Evolutionary conservation across 768 basidiomycete genomes (phyloP).

Genomic region (Suillus paluster): DNA sequence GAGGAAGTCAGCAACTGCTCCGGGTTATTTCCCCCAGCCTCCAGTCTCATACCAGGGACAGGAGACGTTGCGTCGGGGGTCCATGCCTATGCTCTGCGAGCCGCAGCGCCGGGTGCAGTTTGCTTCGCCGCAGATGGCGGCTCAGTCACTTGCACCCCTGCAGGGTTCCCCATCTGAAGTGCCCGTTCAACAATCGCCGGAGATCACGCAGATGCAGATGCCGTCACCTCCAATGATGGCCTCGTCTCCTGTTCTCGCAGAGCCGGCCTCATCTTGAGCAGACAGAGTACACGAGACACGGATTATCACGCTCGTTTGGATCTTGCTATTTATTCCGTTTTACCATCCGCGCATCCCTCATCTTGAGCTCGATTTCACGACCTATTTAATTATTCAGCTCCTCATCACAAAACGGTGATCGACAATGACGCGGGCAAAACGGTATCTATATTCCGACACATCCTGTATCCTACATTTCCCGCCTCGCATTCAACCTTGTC

Average conservation of each 20-base stretch:
- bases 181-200: constrained; percentile 27
- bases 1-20: constrained; percentile 37
- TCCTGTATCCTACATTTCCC: constrained; percentile 34
- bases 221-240: constrained; percentile 32
- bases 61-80: constrained; percentile 34
- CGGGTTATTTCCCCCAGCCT: constrained; percentile 38
- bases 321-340: constrained; percentile 35
- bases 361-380: constrained; percentile 25
- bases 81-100: constrained; percentile 25
- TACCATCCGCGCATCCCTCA: constrained; percentile 22
- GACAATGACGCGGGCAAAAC: constrained; percentile 18
- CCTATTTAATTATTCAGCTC: constrained; percentile 34
- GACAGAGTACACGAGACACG: background rate
- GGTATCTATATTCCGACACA: constrained; percentile 24
- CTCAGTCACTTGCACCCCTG: constrained; percentile 29
- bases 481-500: constrained; percentile 18
- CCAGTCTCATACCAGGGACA: constrained; percentile 31
- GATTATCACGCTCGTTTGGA: constrained; percentile 14
- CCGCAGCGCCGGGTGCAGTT: constrained; percentile 32
- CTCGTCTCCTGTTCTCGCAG: constrained; percentile 21
- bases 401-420: constrained; percentile 26
- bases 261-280: constrained; percentile 25
- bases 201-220: constrained; percentile 20
- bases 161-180: constrained; percentile 32
- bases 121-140: constrained; percentile 35